Percentiles rank a stretch among this genome's conserved stretches.
These are phyloP conservation scores for Knoxia roxburghii DNA, from an alignment of 257 asterid genomes.

Conservation along the genomic window DNA sequence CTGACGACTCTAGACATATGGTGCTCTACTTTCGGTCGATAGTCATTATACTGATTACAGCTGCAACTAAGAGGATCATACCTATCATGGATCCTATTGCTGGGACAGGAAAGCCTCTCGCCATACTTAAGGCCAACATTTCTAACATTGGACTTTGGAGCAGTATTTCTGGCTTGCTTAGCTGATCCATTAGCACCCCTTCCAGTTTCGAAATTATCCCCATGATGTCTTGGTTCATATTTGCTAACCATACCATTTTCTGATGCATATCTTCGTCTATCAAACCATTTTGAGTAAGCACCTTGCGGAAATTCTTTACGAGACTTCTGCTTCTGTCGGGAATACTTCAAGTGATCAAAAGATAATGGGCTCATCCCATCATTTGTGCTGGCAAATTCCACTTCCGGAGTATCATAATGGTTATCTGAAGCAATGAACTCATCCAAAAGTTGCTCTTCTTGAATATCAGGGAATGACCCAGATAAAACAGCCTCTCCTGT, in stretches of 20 bases:
- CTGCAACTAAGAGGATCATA: conserved; percentile 54
- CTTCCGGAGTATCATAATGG: conserved; percentile 42
- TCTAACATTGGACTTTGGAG: conserved; percentile 50
- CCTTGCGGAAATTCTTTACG: conserved; percentile 55
- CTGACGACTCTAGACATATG: conserved; percentile 35
- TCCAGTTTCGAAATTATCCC: conserved; percentile 47
- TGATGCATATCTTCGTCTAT: conserved; percentile 43
- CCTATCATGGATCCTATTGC: conserved; percentile 44
- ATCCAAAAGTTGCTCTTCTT: conserved; percentile 44
- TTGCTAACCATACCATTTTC: conserved; percentile 44
- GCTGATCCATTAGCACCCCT: conserved; percentile 40
- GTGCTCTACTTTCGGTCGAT: conserved; percentile 52
- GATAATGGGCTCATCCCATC: conserved; percentile 41
- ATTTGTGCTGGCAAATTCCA: conserved; percentile 35
- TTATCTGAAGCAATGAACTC: conserved; percentile 35
- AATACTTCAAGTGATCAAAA: conserved; percentile 41
- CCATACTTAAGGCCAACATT: conserved; percentile 45
- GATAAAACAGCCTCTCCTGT: conserved; percentile 49
- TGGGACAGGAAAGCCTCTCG: conserved; percentile 47
- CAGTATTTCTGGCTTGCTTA: conserved; percentile 44
- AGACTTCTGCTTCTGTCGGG: conserved; percentile 58
- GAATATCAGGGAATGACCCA: conserved; percentile 49
- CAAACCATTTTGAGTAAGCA: conserved; percentile 50
- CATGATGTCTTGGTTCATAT: conserved; percentile 52
- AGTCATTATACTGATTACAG: conserved; percentile 59